Conservation (phyloP, 192 early-diverging fungal species). For the Entophlyctis helioformis region DNA sequence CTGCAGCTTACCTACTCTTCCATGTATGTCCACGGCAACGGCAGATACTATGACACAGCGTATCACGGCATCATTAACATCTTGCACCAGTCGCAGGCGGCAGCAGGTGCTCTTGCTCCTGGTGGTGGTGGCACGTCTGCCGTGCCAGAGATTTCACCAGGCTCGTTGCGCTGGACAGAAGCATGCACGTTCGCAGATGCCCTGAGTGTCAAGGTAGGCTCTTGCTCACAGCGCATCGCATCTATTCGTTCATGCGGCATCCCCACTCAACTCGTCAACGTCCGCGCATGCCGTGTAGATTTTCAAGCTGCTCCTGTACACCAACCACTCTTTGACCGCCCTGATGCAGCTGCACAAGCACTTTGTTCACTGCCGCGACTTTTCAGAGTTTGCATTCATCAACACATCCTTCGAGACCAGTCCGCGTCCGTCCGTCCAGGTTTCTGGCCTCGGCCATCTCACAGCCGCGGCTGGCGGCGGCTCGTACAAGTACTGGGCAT, state of each 20-base stretch:
- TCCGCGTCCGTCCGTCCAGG: neutral
- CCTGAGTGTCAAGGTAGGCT: conserved; percentile 59
- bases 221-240: neutral
- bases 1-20: too few relatives aligned
- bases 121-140: too few relatives aligned
- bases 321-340: conserved; percentile 54
- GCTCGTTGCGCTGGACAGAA: conserved; percentile 54
- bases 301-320: conserved; percentile 60
- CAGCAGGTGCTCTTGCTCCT: too few relatives aligned
- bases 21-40: too few relatives aligned
- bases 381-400: conserved; percentile 43
- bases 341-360: conserved; percentile 62
- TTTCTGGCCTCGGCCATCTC: conserved; percentile 15
- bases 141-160: too few relatives aligned
- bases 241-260: neutral
- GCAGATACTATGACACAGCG: conserved; percentile 56
- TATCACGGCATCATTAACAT: conserved; percentile 57
- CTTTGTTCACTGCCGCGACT: conserved; percentile 45
- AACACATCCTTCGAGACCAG: neutral
- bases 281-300: too few relatives aligned
- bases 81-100: too few relatives aligned
- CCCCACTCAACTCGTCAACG: neutral
- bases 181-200: conserved; percentile 60
- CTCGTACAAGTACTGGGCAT: conserved; percentile 79
- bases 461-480: conserved; percentile 42